Conservation (phyloP, 441 rosid genomes). For the Metrosideros polymorpha region DNA sequence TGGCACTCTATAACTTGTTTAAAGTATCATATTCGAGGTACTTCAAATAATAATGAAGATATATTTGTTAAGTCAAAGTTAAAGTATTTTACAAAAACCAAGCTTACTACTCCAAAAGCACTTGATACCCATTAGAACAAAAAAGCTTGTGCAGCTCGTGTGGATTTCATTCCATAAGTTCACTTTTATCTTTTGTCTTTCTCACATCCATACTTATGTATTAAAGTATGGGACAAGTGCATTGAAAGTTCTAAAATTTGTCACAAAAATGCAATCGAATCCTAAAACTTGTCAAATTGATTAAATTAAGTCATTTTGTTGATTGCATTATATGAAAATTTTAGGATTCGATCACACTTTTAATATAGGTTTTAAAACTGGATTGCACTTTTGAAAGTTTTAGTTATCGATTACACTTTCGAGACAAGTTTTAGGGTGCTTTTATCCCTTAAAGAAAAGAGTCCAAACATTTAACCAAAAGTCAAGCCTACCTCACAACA, state of each 20-base stretch:
- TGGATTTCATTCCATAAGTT: background rate
- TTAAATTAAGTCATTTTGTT: too few species aligned
- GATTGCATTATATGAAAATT: too few species aligned
- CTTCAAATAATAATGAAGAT: background rate
- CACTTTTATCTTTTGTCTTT: background rate
- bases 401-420: too few species aligned
- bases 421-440: too few species aligned
- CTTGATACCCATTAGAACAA: background rate
- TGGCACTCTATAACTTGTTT: background rate
- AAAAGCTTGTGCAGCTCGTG: background rate
- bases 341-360: too few species aligned
- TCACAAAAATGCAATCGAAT: too few species aligned
- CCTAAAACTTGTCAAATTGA: too few species aligned
- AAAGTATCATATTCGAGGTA: background rate
- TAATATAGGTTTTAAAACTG: too few species aligned
- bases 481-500: background rate
- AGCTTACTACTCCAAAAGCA: background rate
- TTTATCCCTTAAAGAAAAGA: background rate
- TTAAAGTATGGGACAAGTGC: too few species aligned
- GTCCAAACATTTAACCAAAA: background rate
- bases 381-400: too few species aligned
- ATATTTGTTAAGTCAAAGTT: background rate
- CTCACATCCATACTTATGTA: background rate
- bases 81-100: background rate
- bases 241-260: too few species aligned